Percentiles rank a stretch among this genome's conserved stretches.
phyloP scores from a whole-genome alignment of 2,329 filamentous ascomycete genomes.

The Coccinonectria pachysandricola region DNA sequence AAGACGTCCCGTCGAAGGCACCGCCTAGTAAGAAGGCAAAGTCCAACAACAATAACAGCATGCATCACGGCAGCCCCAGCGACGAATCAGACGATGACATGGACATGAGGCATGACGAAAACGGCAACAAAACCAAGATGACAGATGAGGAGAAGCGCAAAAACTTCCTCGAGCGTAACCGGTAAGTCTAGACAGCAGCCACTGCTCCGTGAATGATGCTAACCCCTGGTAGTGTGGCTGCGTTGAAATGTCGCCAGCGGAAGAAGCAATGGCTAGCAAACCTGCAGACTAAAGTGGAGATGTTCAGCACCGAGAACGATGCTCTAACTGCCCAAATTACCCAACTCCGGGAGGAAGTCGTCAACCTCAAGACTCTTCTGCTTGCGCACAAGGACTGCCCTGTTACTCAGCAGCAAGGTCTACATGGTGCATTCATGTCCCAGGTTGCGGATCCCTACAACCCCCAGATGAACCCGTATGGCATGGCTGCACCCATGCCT shows the following conservation, averaged over 20 bases:
- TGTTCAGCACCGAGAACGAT: conserved; percentile 88
- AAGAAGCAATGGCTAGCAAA: conserved; percentile 99
- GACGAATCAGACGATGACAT: conserved; percentile 44
- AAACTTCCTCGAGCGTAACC: conserved; percentile 93
- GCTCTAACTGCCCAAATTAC: conserved; percentile 73
- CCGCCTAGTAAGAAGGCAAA: conserved; percentile 63
- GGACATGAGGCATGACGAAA: conserved; percentile 16
- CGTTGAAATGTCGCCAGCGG: conserved; percentile 89
- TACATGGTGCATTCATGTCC: conserved; percentile 48
- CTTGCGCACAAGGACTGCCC: conserved; percentile 95
- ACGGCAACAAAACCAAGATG: conserved; percentile 36
- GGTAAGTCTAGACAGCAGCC: too few species aligned
- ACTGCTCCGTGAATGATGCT: too few species aligned
- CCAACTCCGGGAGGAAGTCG: conserved; percentile 80
- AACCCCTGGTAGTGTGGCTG: conserved; percentile 60
- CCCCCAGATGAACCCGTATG: conserved; percentile 48
- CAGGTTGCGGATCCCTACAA: conserved; percentile 45
- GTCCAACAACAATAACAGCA: conserved; percentile 14
- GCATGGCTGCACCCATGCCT: conserved; percentile 42
- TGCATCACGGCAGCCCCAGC: conserved; percentile 35
- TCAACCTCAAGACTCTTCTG: conserved; percentile 85
- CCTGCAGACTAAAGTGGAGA: conserved; percentile 85
- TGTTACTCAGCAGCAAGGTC: conserved; percentile 70
- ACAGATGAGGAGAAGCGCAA: conserved; percentile 91
- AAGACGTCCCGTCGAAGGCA: conserved; percentile 52